Conservation (phyloP, 192 early-diverging fungal genomes). For the Chytriomyces hyalinus region DNA sequence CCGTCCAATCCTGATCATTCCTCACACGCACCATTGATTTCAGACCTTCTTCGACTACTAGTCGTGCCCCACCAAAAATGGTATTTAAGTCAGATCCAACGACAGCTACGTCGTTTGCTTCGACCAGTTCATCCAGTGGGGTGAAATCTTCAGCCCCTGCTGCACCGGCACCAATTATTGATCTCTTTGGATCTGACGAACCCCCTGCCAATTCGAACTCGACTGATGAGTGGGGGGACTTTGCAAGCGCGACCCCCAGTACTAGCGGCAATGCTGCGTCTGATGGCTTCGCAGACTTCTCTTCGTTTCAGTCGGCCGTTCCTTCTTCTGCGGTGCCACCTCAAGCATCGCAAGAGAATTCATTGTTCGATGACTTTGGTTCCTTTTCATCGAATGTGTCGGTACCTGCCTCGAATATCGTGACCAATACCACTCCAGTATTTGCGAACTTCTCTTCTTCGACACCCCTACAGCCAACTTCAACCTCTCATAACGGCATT, state of each 20-base stretch:
- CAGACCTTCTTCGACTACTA: background rate
- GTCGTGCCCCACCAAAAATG: conserved; percentile 22
- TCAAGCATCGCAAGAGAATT: too few relatives aligned
- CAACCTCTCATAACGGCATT: background rate
- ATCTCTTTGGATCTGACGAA: conserved; percentile 75
- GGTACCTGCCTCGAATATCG: background rate
- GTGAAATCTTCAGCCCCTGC: conserved; percentile 31
- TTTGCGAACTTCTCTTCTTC: conserved; percentile 7
- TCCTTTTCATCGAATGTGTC: conserved; percentile 15
- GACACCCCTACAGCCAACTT: background rate
- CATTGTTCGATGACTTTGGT: conserved; percentile 7
- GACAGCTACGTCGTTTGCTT: conserved; percentile 27
- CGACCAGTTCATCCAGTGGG: conserved; percentile 37
- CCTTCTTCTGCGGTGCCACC: background rate
- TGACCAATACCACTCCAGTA: background rate
- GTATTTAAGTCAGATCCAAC: conserved; percentile 23
- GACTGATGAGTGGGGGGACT: conserved; percentile 76
- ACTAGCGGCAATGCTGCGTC: background rate
- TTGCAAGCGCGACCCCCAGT: conserved; percentile 53
- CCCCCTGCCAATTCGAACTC: background rate
- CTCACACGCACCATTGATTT: too few relatives aligned
- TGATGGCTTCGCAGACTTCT: conserved; percentile 61
- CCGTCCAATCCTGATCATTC: too few relatives aligned
- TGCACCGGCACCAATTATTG: conserved; percentile 39
- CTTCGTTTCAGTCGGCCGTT: conserved; percentile 67